Percentiles rank a stretch among this genome's conserved stretches.
Evolutionary conservation across 352 stramenopile genomes (phyloP).

Genomic region (Pythium graminicola): DNA sequence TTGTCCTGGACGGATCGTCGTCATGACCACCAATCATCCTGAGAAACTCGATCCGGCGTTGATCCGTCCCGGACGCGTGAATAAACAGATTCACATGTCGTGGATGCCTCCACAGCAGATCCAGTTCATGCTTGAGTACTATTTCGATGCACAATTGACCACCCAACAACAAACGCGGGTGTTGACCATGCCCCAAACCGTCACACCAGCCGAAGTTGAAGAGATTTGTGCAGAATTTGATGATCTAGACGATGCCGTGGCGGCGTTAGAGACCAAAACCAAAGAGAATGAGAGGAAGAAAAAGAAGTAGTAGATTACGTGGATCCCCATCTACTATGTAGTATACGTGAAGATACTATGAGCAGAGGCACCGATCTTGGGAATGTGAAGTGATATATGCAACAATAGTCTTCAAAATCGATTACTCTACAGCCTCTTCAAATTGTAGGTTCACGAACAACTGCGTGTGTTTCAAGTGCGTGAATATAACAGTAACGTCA

Average conservation of each 20-base stretch:
- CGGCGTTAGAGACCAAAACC: not conserved
- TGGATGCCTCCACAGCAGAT: slow-evolving; percentile 39
- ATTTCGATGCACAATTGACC: slow-evolving; percentile 33
- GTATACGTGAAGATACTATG: too few relatives aligned
- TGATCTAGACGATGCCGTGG: not conserved
- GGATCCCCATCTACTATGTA: too few relatives aligned
- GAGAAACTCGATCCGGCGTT: slow-evolving; percentile 89
- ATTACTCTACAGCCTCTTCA: too few relatives aligned
- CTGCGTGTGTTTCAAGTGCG: too few relatives aligned
- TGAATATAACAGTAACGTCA: too few relatives aligned
- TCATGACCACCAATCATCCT: slow-evolving; percentile 93
- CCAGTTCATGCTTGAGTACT: slow-evolving; percentile 60
- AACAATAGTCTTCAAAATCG: too few relatives aligned
- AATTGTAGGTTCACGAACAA: too few relatives aligned
- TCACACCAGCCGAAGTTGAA: slow-evolving; percentile 39
- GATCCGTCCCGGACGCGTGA: slow-evolving; percentile 84
- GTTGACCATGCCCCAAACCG: not conserved
- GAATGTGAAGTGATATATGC: too few relatives aligned
- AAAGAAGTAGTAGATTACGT: too few relatives aligned
- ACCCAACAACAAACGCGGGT: slow-evolving; percentile 17
- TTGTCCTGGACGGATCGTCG: slow-evolving; percentile 80
- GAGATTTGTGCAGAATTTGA: slow-evolving; percentile 44
- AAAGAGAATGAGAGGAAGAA: too few relatives aligned
- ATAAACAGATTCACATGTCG: slow-evolving; percentile 73
- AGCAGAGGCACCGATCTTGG: too few relatives aligned